Evolutionary conservation across 1,284 basidiomycete species (phyloP).

Genomic region (Sporisorium graminicola): DNA sequence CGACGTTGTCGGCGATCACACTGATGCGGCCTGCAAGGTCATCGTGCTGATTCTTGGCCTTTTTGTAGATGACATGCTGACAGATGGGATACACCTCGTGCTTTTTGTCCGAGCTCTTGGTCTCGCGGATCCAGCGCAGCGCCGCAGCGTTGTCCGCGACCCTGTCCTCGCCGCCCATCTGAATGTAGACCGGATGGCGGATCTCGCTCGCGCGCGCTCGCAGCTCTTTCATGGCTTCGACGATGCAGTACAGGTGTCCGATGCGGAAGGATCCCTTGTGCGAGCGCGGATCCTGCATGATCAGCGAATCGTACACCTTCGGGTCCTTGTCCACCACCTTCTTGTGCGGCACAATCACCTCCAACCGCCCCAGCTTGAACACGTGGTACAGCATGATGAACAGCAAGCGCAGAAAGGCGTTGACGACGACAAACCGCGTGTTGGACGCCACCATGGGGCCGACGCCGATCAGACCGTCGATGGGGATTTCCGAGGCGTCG

Average conservation of each 20-base stretch:
- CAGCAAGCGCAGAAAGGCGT: conserved; percentile 17
- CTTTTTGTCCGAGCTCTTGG: conserved; percentile 47
- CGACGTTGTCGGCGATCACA: conserved; percentile 66
- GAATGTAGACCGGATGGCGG: conserved; percentile 58
- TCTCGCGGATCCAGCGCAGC: conserved; percentile 45
- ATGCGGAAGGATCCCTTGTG: conserved; percentile 66
- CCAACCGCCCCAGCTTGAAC: conserved; percentile 45
- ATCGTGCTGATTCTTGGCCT: conserved; percentile 66
- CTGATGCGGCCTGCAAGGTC: conserved; percentile 63
- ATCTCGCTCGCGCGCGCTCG: conserved; percentile 39
- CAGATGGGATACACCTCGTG: conserved; percentile 65
- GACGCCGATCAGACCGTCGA: conserved; percentile 63
- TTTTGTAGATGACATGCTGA: conserved; percentile 68
- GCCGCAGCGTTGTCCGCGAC: conserved; percentile 52
- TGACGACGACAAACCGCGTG: conserved; percentile 39
- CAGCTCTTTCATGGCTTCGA: conserved; percentile 47
- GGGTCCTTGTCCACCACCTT: conserved; percentile 65
- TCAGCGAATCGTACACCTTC: conserved; percentile 65
- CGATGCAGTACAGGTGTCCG: conserved; percentile 59
- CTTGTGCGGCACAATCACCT: conserved; percentile 66
- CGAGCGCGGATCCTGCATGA: conserved; percentile 62
- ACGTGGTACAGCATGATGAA: conserved; percentile 17
- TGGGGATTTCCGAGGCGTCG: conserved; percentile 56
- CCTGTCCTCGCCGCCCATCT: conserved; percentile 63
- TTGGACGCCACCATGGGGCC: conserved; percentile 65